Evolutionary conservation across 176 grass and related monocot species (phyloP), one percentile per base, ranked within the genome.

Genomic region (Musa beccarii): DNA sequence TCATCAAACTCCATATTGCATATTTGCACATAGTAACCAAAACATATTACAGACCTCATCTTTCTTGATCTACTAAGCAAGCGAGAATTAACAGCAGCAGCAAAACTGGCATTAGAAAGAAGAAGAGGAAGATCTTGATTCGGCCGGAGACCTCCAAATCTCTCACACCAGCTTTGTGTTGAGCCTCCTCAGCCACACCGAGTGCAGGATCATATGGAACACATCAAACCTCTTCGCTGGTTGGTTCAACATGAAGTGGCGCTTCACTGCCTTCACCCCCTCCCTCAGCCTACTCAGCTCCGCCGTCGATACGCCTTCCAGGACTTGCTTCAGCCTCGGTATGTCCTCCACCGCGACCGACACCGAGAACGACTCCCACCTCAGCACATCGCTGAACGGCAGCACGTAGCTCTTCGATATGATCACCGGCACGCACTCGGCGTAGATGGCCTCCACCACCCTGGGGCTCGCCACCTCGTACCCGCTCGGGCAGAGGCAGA

Each of bases 201-300:
- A 96, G 22, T 91, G 92, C 69, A 91, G 50, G n/a, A 96, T 96
- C 92, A 96, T 92, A 13, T 92, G 52, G 54, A 92, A 96, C 79
- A 89, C 83, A 56, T 96, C 92, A 1, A 96, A 59, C 77, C 82
- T 84, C 75, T 82, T 17, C 2, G 89, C 79, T 28, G 92, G 86
- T 26, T 89, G 80, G 26, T 76, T 70, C 21, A 89, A 70, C 72
- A 72, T n/a, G 73, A 96, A 92, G 71, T 96, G 92, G 0, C 25
- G 72, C 85, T 84, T 92, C 75, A 86, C 92, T 9, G 81, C 80
- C 54, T 74, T 78, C 61, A 89, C 75, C 0, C 89, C 86, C 0
- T 65, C 80, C 57, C 24, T 83, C 14, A 96, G 65, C 66, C 82
- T 22, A 82, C 86, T 80, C 79, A 96, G 74, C 86, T 96, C 86